Conservation (phyloP, 2,329 filamentous ascomycete species). For the Arthrobotrys pseudoclavata region DNA sequence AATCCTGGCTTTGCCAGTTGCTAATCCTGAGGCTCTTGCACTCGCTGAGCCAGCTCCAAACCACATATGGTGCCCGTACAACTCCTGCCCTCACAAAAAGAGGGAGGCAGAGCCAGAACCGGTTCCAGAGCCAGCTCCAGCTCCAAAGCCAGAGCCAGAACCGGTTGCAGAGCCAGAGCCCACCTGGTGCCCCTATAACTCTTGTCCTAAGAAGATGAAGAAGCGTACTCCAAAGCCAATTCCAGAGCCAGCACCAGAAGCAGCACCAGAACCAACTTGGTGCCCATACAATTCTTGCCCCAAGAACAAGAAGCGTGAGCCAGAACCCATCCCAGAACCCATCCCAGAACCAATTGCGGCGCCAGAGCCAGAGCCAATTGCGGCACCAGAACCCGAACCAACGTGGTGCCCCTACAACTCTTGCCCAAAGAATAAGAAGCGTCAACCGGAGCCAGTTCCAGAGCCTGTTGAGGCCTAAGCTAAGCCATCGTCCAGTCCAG, state of each 20-base stretch:
- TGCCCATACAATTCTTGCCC: constrained; percentile 26
- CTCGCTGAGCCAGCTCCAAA: constrained; percentile 9
- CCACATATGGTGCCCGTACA: constrained; percentile 25
- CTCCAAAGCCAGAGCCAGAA: constrained; percentile 5
- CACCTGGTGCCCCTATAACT: constrained; percentile 31
- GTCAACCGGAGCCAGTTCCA: constrained; percentile 17
- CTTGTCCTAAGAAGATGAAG: constrained; percentile 29
- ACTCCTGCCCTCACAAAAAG: constrained; percentile 43
- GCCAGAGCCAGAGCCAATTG: constrained; percentile 19
- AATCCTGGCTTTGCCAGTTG: constrained; percentile 40
- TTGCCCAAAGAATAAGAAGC: constrained; percentile 45
- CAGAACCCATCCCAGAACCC: constrained; percentile 30
- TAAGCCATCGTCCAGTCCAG: constrained; percentile 27
- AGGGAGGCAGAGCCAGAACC: background rate
- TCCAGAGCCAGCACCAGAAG: constrained; percentile 16
- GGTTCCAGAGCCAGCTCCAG: constrained; percentile 13
- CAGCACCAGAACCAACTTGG: constrained; percentile 4
- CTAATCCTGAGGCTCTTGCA: constrained; percentile 33
- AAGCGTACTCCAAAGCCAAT: constrained; percentile 19
- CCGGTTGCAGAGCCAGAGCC: constrained; percentile 2
- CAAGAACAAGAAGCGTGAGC: constrained; percentile 32
- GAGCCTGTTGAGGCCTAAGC: constrained; percentile 38
- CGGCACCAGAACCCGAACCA: constrained; percentile 6
- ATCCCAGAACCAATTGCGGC: constrained; percentile 15
- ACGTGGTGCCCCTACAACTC: constrained; percentile 40